Evolutionary conservation across 1,139 yeast genomes (phyloP).

Genomic region (Eremothecium gossypii): DNA sequence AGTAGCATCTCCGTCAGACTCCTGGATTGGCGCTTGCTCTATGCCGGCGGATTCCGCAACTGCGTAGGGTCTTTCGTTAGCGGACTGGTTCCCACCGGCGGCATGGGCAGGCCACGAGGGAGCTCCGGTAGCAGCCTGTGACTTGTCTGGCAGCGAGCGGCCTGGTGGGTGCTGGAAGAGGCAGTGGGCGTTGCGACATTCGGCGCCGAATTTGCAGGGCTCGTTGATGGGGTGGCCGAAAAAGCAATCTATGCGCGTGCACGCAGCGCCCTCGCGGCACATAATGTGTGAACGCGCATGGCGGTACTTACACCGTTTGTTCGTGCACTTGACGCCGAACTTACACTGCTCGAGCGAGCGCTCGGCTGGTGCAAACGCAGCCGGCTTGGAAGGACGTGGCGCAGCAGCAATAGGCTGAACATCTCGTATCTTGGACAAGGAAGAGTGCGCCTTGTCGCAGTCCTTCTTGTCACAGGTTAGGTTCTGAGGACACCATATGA

Average conservation of each 20-base stretch:
- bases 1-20: conserved; percentile 17
- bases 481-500: conserved; percentile 73
- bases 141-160: conserved; percentile 32
- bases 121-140: conserved; percentile 6
- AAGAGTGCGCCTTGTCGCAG: conserved; percentile 75
- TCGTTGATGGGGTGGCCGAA: conserved; percentile 75
- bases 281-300: conserved; percentile 66
- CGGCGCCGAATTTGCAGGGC: conserved; percentile 68
- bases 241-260: conserved; percentile 71
- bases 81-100: conserved; percentile 15
- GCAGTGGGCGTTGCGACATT: conserved; percentile 64
- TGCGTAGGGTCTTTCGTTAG: conserved; percentile 61
- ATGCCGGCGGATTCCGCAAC: conserved; percentile 56
- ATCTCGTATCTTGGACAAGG: conserved; percentile 38
- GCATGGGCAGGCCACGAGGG: conserved; percentile 7
- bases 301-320: conserved; percentile 68
- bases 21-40: conserved; percentile 56
- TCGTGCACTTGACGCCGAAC: conserved; percentile 66
- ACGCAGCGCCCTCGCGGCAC: conserved; percentile 73
- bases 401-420: conserved; percentile 22
- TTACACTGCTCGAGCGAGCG: conserved; percentile 71
- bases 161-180: conserved; percentile 74
- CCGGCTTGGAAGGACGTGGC: conserved; percentile 17
- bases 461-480: conserved; percentile 48
- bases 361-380: conserved; percentile 31